Evolutionary conservation across 345 rosid genomes (phyloP), one percentile per base, ranked within the genome.

Genomic region (Ailanthus altissimus): DNA sequence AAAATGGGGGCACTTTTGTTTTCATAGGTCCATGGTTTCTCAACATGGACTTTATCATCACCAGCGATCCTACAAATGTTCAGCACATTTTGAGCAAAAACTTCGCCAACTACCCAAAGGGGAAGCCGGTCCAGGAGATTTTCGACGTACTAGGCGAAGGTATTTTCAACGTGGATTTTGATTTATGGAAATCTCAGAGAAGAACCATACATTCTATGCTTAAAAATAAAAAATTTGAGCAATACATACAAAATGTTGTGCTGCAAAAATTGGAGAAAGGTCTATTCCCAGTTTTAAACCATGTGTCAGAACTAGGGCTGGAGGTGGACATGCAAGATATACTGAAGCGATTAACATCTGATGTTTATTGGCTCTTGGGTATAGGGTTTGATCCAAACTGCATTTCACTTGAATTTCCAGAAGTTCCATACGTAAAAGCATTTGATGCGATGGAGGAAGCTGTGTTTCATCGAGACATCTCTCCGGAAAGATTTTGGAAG

Each of bases 291-390:
- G 58, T 74, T 23, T 61, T 83, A 4, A 63, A 80, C 1, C 72
- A 68, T 64, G 64, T 43, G 13, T 61, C 65, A 1, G 28, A 8
- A 13, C n/a, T 6, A 1, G 80, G 58, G 43, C 21, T 5, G 9
- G 73, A 8, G 7, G 67, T 82, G 18, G 80, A 82, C 28, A 18
- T 72, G 28, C 80, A 84, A 77, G 84, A 84, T 59, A 21, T 86
- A 6, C 49, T 81, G 58, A 32, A 79, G 2, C 59, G 86, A 23
- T 82, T 82, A 40, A 75, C 26, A 2, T 84, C 73, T n/a, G 38
- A 32, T 32, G 38, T 32, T 32, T 32, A 32, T 32, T 32, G 38
- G 38, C 38, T 32, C 38, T 32, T 32, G 38, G 38, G 38, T 1
- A 32, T 32, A 32, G 38, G 38, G 2, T 32, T 32, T 32, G 38